These are phyloP conservation scores for Fragaria vesca DNA, from an alignment of 306 rosid species.

Conservation along the genomic window DNA sequence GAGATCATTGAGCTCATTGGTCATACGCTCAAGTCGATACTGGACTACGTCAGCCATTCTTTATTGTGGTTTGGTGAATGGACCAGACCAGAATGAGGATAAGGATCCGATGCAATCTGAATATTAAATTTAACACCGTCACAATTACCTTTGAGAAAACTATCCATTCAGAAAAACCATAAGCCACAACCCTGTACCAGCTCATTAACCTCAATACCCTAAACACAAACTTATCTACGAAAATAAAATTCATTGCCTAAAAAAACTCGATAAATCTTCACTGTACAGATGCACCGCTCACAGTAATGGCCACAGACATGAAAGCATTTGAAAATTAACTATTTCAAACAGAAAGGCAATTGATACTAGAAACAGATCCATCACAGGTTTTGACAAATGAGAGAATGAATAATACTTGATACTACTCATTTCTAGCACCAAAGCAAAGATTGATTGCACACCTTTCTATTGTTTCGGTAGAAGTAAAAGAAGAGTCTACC, in stretches of 20 bases:
- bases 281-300: background rate
- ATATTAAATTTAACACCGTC: background rate
- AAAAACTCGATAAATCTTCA: background rate
- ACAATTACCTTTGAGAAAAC: background rate
- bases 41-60: constrained; percentile 65
- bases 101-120: background rate
- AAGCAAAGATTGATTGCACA: background rate
- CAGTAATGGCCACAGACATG: background rate
- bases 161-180: background rate
- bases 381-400: background rate
- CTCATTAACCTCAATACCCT: background rate
- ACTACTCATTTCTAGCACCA: background rate
- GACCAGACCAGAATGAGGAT: background rate
- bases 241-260: background rate
- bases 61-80: background rate
- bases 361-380: background rate
- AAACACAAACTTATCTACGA: background rate
- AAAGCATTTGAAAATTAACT: background rate
- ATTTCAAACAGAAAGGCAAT: background rate
- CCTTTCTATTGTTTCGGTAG: background rate
- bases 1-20: constrained; percentile 55
- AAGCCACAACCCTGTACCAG: background rate
- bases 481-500: too few species aligned
- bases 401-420: background rate
- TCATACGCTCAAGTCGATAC: constrained; percentile 59